Base-by-base conservation (phyloP, 352 stramenopile genomes). In the Phytophthora cryptogea region DNA sequence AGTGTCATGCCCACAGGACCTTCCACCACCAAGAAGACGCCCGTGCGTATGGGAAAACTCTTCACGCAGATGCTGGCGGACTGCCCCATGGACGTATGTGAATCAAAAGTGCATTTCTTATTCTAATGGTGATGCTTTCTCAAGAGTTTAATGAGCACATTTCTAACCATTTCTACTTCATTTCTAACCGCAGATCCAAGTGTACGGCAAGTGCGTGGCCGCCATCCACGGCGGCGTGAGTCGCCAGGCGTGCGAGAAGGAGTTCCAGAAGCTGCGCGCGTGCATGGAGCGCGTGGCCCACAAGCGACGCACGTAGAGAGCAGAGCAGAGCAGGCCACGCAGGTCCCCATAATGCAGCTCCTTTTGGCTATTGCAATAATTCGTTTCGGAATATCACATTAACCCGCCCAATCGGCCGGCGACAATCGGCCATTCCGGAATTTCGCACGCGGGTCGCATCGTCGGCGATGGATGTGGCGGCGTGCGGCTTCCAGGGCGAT, bases 151-250 rank as follows among this genome's bases (percentile, higher is more conserved):
- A 23, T 23, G 20, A 23, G 20, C 20, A 23, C 20, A 23, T 23
- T 23, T n/a, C n/a, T n/a, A n/a, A 2, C 2, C 20, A 23, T 23
- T 23, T 23, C 20, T 23, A 23, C 1, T 40, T 53, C 13, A 10
- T 37, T 55, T 37, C 41, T 52, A 20, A 43, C 30, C 2, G 17
- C 45, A 93, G 84, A 85, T 93, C 44, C 80, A 89, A 70, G 78
- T 90, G 36, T 93, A 93, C 46, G 81, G 81, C 66, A 83, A 84
- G 23, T 93, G 84, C 44, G 84, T 93, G 31, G 81, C 84, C 43
- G 70, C 78, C 41, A 76, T 91, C 45, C 64, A 72, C 20, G 81
- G 84, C 27, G 72, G 70, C 31, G 65, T 90, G 13, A 68, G 70
- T 42, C 74, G 71, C 46, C 50, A 70, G 7, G 80, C 69, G 20